A percentile compares a stretch with the other conserved stretches of the same genome.
Evolutionary conservation across 2,329 filamentous ascomycete genomes (phyloP).

Genomic region (Catunica adiposa): DNA sequence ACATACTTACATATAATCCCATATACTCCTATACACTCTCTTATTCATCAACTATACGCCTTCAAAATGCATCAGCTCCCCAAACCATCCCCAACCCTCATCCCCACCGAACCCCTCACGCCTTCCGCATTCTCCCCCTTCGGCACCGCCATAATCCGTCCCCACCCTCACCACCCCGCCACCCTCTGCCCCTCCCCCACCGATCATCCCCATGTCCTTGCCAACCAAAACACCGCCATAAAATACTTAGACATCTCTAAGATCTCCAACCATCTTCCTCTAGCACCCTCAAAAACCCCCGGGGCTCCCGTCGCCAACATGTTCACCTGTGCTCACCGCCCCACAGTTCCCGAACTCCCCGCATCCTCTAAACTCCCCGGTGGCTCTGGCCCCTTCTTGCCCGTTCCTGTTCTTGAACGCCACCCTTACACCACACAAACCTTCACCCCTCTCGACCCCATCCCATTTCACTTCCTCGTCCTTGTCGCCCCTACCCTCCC

Average conservation of each 20-base stretch:
- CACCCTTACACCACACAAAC: constrained; percentile 93
- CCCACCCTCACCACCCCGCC: constrained; percentile 20
- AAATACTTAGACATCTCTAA: constrained; percentile 73
- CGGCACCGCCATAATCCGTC: constrained; percentile 66
- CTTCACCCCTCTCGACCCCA: constrained; percentile 56
- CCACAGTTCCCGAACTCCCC: constrained; percentile 13
- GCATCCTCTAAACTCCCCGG: constrained; percentile 10
- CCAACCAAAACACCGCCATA: constrained; percentile 77
- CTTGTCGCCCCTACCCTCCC: constrained; percentile 70
- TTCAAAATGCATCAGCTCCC: background rate
- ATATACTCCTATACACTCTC: background rate
- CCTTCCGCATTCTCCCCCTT: constrained; percentile 56
- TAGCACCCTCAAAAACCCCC: constrained; percentile 29
- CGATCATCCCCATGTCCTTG: constrained; percentile 29
- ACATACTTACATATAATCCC: too few relatives aligned
- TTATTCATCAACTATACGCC: background rate
- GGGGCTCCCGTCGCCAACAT: background rate
- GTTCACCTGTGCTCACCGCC: background rate
- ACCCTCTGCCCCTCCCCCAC: background rate
- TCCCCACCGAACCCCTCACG: constrained; percentile 51
- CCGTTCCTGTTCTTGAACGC: constrained; percentile 59
- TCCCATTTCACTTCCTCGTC: constrained; percentile 51
- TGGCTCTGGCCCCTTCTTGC: constrained; percentile 30
- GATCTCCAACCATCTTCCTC: constrained; percentile 52
- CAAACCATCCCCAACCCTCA: background rate